Conservation (phyloP, 2,329 filamentous ascomycete species). For the Phyllachora maydis region DNA sequence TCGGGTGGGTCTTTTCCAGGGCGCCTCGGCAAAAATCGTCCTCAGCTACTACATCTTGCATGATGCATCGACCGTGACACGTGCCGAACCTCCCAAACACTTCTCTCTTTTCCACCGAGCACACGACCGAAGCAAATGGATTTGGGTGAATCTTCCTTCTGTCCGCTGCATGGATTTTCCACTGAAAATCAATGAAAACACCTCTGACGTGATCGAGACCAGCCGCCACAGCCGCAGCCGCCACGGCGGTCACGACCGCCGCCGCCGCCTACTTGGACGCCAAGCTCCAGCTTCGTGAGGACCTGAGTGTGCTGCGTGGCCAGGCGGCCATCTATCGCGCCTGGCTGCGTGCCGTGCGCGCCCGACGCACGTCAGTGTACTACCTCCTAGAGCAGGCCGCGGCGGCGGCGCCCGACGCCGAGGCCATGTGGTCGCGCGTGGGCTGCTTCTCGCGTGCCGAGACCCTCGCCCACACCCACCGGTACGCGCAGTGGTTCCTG, state of each 20-base stretch:
- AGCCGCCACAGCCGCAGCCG: slow-evolving; percentile 5
- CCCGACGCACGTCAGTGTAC: slow-evolving; percentile 37
- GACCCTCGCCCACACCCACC: slow-evolving; percentile 30
- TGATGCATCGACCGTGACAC: no score
- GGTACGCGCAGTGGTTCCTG: slow-evolving; percentile 41
- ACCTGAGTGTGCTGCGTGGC: slow-evolving; percentile 26
- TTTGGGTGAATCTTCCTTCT: no score
- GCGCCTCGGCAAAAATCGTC: no score
- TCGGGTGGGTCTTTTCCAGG: no score
- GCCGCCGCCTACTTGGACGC: slow-evolving; percentile 41
- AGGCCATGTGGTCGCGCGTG: slow-evolving; percentile 47
- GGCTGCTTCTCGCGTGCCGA: slow-evolving; percentile 38
- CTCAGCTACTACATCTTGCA: no score
- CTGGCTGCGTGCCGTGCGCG: slow-evolving; percentile 16
- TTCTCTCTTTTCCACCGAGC: no score
- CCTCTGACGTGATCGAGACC: no score
- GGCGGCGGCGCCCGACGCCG: slow-evolving; percentile 24
- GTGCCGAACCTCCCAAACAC: no score
- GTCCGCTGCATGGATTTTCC: no score
- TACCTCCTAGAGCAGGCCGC: slow-evolving; percentile 41
- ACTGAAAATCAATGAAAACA: no score
- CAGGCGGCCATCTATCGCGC: slow-evolving; percentile 4
- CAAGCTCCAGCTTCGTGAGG: slow-evolving; percentile 45
- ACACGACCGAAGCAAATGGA: no score
- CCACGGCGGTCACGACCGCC: slow-evolving; percentile 12